These are phyloP conservation scores for Cardamine resedifolia DNA, from an alignment of 345 rosid genomes.

Conservation along the genomic window DNA sequence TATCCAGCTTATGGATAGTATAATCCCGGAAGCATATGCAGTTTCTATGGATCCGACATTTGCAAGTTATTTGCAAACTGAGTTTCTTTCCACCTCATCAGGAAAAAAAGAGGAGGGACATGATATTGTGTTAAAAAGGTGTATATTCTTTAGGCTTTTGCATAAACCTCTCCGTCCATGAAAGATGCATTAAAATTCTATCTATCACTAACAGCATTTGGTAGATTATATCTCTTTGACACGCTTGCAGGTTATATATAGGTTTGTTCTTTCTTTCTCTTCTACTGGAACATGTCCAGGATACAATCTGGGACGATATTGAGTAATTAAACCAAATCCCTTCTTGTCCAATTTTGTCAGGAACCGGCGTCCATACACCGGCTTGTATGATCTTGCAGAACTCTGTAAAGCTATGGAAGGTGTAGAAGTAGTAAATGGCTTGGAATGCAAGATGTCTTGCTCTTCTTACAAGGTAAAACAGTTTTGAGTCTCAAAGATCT, in stretches of 20 bases:
- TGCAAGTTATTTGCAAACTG: conserved; percentile 68
- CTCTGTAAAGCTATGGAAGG: conserved; percentile 69
- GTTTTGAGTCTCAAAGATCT: not conserved
- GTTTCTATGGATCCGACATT: conserved; percentile 88
- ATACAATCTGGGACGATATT: not conserved
- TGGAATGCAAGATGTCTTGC: conserved; percentile 89
- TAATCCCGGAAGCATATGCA: conserved; percentile 68
- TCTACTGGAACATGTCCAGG: not conserved
- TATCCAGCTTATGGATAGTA: conserved; percentile 82
- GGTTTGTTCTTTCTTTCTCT: not conserved
- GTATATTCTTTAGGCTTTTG: not conserved
- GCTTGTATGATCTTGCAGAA: conserved; percentile 59
- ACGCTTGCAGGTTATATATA: not conserved
- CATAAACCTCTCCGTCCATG: conserved; percentile 9
- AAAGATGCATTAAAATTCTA: not conserved
- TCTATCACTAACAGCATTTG: not conserved
- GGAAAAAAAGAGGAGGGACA: conserved; percentile 22
- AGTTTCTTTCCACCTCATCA: conserved; percentile 23
- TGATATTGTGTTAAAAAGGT: conserved; percentile 24
- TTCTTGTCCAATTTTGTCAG: conserved; percentile 45
- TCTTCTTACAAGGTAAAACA: conserved; percentile 73
- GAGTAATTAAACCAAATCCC: not conserved
- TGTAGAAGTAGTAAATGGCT: conserved; percentile 68
- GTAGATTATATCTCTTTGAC: not conserved
- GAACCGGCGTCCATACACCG: conserved; percentile 57